A percentile compares a stretch with the other conserved stretches of the same genome.
Evolutionary conservation across 179 eudicot genomes (phyloP).

Genomic region (Patellifolia procumbens): DNA sequence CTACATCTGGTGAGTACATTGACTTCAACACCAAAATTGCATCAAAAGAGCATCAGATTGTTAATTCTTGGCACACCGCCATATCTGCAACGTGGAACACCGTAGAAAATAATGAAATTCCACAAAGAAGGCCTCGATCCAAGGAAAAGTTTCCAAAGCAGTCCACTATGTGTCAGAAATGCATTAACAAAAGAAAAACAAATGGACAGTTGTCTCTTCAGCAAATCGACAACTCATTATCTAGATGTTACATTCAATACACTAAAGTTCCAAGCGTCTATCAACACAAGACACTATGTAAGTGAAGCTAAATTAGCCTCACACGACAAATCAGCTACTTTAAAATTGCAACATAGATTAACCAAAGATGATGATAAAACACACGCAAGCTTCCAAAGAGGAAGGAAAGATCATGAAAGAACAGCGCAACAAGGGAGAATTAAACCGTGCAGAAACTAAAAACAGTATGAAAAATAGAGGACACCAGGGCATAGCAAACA

Average conservation of each 20-base stretch:
- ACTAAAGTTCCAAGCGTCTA: background rate
- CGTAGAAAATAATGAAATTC: background rate
- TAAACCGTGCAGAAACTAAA: no score
- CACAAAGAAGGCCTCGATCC: background rate
- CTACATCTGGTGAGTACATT: background rate
- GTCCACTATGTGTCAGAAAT: background rate
- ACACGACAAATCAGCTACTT: background rate
- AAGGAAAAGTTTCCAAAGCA: background rate
- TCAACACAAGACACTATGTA: background rate
- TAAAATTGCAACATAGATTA: background rate
- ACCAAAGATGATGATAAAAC: background rate
- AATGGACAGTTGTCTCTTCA: background rate
- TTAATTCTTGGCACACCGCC: background rate
- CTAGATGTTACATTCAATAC: background rate
- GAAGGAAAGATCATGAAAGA: no score
- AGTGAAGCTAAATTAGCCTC: background rate
- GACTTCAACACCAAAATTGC: background rate
- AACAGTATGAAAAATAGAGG: no score
- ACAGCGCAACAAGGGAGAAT: no score
- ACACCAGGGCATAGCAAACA: background rate
- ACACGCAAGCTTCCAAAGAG: background rate
- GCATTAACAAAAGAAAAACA: background rate
- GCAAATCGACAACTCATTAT: background rate
- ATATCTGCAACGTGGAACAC: background rate
- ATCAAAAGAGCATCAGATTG: background rate